Conservation (phyloP, 208 protist species). For the Naegleria gruberi region DNA sequence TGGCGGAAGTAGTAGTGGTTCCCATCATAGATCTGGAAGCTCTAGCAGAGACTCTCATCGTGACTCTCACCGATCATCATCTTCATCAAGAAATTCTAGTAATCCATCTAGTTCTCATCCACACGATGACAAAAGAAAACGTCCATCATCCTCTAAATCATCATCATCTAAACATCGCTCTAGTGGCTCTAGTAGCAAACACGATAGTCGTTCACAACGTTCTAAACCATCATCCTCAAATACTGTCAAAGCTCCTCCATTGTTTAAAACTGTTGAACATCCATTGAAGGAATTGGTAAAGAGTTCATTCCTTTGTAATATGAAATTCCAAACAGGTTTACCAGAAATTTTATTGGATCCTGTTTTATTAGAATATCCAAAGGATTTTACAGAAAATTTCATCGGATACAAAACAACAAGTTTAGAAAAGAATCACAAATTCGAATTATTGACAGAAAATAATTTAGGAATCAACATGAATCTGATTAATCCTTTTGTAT, state of each 20-base stretch:
- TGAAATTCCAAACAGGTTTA: conserved; percentile 15
- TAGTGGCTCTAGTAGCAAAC: too few species aligned
- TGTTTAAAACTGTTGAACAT: neutral
- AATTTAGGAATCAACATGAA: neutral
- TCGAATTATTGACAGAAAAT: neutral
- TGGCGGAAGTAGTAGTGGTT: neutral
- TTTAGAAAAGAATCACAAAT: conserved; percentile 19
- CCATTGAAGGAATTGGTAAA: neutral
- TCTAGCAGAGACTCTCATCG: neutral
- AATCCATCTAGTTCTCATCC: neutral
- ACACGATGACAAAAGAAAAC: neutral
- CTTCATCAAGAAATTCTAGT: neutral
- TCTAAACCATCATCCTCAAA: neutral
- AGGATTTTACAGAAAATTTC: neutral
- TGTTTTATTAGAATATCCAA: neutral
- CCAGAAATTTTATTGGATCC: neutral
- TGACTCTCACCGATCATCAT: too few species aligned
- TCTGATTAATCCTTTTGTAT: conserved; percentile 1
- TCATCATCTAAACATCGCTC: neutral
- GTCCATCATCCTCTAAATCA: neutral
- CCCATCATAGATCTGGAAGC: neutral
- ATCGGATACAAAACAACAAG: neutral
- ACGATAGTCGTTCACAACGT: too few species aligned
- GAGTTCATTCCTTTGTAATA: conserved; percentile 11
- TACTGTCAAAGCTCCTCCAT: neutral